Evolutionary conservation across 257 asterid genomes (phyloP).

Genomic region (Salvia rosmarinus): DNA sequence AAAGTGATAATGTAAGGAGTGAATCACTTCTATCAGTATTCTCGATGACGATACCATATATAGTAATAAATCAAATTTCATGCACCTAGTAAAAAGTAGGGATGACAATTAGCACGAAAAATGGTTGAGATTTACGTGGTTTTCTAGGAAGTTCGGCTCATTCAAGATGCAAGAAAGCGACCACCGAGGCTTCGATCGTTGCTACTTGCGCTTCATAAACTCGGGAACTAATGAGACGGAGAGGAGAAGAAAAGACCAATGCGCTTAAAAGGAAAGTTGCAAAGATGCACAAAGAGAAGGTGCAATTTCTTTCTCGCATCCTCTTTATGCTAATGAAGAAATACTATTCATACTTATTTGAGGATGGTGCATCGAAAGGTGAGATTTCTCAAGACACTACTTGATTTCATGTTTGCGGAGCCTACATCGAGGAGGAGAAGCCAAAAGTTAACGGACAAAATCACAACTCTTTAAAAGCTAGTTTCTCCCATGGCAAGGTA

Average conservation of each 20-base stretch:
- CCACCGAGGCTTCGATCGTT: slow-evolving; percentile 31
- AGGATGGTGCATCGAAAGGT: neutral
- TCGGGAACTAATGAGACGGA: neutral
- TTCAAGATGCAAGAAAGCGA: slow-evolving; percentile 38
- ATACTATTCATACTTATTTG: neutral
- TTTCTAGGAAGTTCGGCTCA: slow-evolving; percentile 23
- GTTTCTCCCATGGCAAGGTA: slow-evolving; percentile 83
- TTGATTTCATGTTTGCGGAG: slow-evolving; percentile 23
- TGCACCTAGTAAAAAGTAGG: neutral
- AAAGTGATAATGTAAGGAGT: slow-evolving; percentile 30
- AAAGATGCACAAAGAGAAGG: slow-evolving; percentile 24
- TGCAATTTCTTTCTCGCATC: neutral
- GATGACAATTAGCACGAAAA: neutral
- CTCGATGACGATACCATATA: neutral
- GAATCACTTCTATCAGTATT: neutral
- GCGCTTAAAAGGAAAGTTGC: slow-evolving; percentile 17
- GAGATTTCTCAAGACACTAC: neutral
- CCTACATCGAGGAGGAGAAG: slow-evolving; percentile 43
- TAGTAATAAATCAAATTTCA: neutral
- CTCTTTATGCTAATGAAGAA: neutral
- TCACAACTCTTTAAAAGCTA: slow-evolving; percentile 66
- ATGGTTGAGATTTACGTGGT: slow-evolving; percentile 1
- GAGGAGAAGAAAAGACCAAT: slow-evolving; percentile 25
- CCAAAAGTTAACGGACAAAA: slow-evolving; percentile 59
- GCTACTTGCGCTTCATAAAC: neutral